Evolutionary conservation across 345 rosid genomes (phyloP), one percentile per base, ranked within the genome.

Genomic region (Corchorus capsularis): DNA sequence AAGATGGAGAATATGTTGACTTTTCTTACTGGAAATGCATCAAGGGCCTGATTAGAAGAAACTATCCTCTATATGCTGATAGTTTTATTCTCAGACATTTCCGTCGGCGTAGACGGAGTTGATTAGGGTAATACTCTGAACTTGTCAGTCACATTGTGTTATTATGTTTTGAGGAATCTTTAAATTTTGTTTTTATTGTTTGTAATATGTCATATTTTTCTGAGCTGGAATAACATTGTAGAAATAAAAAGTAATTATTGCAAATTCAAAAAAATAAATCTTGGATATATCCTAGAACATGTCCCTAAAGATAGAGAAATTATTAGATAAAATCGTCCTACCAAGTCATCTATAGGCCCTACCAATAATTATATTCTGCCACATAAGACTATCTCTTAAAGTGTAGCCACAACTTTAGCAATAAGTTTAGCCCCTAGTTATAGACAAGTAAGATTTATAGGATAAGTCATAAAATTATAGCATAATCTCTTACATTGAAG

Each of bases 1-100:
- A 78, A 78, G 98, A 96, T 78, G 98, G 97, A 43, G 82, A 87
- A 69, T 63, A 82, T 52, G 83, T 92, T 6, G 98, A 93, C 83
- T 93, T 96, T 86, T 96, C 99, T 5, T 96, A 92, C 84, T 91
- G 98, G 99, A 96, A 96, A 86, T 96, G 99, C 90, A 88, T 93
- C 81, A 90, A 92, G 83, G 98, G 98, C 16, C 76, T 96, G 71
- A 92, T 96, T 71, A 87, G 89, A 86, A 93, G 89, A 87, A 96
- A 91, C 80, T 93, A 93, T 81, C 99, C 98, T 45, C 82, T 92
- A 49, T 87, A 92, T 64, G 98, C 98, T 19, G 97, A 93, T 80
- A 90, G 90, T 80, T 96, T 96, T 82, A 92, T 96, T 82, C 90
- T 87, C 75, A 83, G 91, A 85, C 98, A 93, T 90, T 96, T 96